Base-by-base conservation (phyloP, 2,329 filamentous ascomycete genomes). In the Orbilia quercus region DNA sequence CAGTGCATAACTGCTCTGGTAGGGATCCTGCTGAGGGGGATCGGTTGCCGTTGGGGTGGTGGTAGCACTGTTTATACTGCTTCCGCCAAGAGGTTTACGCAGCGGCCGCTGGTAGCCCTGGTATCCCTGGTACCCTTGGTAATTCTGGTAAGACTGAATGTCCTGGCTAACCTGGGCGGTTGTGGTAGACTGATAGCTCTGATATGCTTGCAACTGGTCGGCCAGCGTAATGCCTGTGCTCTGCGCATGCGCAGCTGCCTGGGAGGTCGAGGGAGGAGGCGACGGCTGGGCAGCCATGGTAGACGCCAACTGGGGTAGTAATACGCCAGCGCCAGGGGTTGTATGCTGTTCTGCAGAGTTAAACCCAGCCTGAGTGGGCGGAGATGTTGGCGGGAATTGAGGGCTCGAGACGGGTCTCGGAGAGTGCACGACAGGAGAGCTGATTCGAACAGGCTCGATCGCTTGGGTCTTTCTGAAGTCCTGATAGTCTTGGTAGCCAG, bases 191-290 rank as follows among this genome's bases (percentile, higher is more conserved):
- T 62, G 55, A 31, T 44, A 55, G 23, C 55, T 18, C 20, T 72
- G 67, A 28, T 72, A 72, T 3, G 59, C 40, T 28, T 72, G 67
- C n/a, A 65, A 38, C 18, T 72, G 67, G 36, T 71, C 66, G 6
- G 66, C 66, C 9, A 71, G 48, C 4, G 66, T 71, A 2, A 59
- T 22, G 34, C 20, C 28, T 34, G 55, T 9, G 28, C 9, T 31
- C 9, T 4, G 28, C 28, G 28, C 5, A 31, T 4, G 28, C 28
- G 28, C 5, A 31, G 28, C 28, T 31, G 9, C 28, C 9, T 31
- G 28, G 9, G n/a, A n/a, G n/a, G n/a, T n/a, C n/a, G n/a, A n/a
- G n/a, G 28, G 28, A 31, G 28, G 28, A 9, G 36, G 36, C 12
- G 36, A 12, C 3, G 36, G 36, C 14, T 14, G 36, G 36, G 36